Evolutionary conservation across 495 filamentous ascomycete species (phyloP), one percentile per base, ranked within the genome.

Genomic region (Cercophora samala): DNA sequence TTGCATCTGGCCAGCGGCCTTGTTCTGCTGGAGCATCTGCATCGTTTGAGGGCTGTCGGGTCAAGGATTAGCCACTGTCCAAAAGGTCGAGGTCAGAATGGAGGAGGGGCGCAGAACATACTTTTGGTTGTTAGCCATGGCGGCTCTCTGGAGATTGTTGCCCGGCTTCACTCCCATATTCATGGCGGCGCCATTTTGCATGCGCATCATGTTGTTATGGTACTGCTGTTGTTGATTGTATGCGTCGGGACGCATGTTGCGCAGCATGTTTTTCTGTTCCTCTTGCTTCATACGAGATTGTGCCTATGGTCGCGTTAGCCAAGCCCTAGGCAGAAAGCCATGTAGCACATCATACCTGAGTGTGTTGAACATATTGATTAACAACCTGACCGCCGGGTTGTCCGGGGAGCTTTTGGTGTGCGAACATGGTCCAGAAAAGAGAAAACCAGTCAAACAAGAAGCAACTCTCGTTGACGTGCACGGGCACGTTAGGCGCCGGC

Each of bases 381-480:
- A 90, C 86, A 19, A 29, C 5, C 53, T 80, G 76, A 64, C 72
- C 81, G 69, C 77, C 83, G 42, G 72, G 71, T 11, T 46, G 37
- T n/a, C 80, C 81, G 73, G 86, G 85, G 68, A 85, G 86, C 66
- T 90, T 88, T 72, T 90, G 88, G 59, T 91, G 91, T 72, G 85
- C 86, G 72, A 89, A 96, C 73, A 98, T 92, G 69, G 98, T 95
- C 93, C 92, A 98, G 77, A 99, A 99, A 42, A 97, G 82, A 74
- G 87, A 91, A 78, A 96, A 99, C 95, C 95, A 99, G 67, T 97
- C 94, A 59, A 90, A 86, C 15, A 99, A 82, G 71, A 98, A 97
- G 25, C 90, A 91, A 18, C 87, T 89, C 19, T 92, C 87, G 11
- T 83, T 80, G 15, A 91, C 85, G n/a, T 83, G 81, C 26, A 77